Evolutionary conservation across 139 green algal genomes (phyloP).

Genomic region (Chlamydomonas applanata): DNA sequence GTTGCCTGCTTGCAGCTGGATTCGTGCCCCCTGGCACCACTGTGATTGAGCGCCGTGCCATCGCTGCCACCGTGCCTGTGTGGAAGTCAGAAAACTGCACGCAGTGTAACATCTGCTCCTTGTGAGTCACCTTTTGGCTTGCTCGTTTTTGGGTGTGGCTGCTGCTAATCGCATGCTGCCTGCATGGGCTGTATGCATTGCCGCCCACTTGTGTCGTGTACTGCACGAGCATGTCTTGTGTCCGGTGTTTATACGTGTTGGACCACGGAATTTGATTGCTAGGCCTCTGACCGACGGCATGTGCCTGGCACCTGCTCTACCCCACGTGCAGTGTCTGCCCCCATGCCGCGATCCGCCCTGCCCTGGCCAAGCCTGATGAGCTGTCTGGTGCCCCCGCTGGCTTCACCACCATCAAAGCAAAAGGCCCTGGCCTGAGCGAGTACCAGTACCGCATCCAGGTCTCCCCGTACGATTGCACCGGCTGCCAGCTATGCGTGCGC

Average conservation of each 20-base stretch:
- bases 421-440: constrained; percentile 24
- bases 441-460: constrained; percentile 64
- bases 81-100: constrained; percentile 54
- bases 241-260: no score
- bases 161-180: no score
- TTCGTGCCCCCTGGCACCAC: constrained; percentile 53
- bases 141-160: no score
- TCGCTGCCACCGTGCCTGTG: constrained; percentile 41
- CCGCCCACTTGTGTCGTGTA: no score
- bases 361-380: constrained; percentile 39
- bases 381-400: constrained; percentile 27
- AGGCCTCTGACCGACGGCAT: no score
- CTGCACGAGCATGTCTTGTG: no score
- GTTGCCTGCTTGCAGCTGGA: constrained; percentile 17
- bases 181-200: no score
- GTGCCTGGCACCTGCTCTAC: no score
- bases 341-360: constrained; percentile 58
- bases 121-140: no score
- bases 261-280: no score
- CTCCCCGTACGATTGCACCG: constrained; percentile 60
- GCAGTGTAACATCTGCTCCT: constrained; percentile 68
- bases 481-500: constrained; percentile 60
- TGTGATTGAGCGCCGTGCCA: constrained; percentile 48
- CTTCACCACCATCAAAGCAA: constrained; percentile 39
- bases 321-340: no score